Conservation (phyloP, 805 yeast species). For the Kockiozyma suomiensis region DNA sequence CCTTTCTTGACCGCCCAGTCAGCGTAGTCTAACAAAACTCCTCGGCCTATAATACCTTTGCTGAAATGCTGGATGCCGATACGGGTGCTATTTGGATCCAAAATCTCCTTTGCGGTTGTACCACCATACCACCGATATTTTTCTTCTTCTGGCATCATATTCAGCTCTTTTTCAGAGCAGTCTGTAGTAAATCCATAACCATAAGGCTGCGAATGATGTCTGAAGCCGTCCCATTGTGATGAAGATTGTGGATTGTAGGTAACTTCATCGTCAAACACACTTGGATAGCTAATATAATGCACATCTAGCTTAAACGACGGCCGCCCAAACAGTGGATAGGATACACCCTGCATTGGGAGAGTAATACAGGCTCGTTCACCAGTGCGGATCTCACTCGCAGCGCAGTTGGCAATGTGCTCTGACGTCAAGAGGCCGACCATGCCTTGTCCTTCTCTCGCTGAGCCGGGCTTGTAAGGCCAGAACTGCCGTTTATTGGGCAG, state of each 20-base stretch:
- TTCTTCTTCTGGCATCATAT: background rate
- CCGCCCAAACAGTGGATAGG: constrained; percentile 30
- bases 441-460: constrained; percentile 37
- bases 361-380: constrained; percentile 34
- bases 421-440: constrained; percentile 35
- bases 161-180: constrained; percentile 5
- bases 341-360: constrained; percentile 30
- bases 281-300: constrained; percentile 7
- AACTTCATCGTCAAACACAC: constrained; percentile 39
- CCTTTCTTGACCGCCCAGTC: constrained; percentile 36
- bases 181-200: constrained; percentile 16
- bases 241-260: constrained; percentile 40
- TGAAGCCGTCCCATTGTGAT: constrained; percentile 43
- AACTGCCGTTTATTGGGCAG: constrained; percentile 35
- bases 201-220: constrained; percentile 35
- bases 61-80: constrained; percentile 33
- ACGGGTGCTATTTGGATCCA: constrained; percentile 5
- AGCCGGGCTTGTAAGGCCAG: constrained; percentile 39
- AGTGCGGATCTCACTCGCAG: constrained; percentile 32
- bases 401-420: constrained; percentile 32
- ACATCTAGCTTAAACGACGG: constrained; percentile 17
- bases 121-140: constrained; percentile 26
- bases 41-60: constrained; percentile 38
- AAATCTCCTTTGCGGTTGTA: constrained; percentile 4
- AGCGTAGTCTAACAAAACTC: constrained; percentile 39